These are phyloP conservation scores for Spencermartinsiella ligniputridi DNA, from an alignment of 1,139 yeast genomes.

Conservation along the genomic window DNA sequence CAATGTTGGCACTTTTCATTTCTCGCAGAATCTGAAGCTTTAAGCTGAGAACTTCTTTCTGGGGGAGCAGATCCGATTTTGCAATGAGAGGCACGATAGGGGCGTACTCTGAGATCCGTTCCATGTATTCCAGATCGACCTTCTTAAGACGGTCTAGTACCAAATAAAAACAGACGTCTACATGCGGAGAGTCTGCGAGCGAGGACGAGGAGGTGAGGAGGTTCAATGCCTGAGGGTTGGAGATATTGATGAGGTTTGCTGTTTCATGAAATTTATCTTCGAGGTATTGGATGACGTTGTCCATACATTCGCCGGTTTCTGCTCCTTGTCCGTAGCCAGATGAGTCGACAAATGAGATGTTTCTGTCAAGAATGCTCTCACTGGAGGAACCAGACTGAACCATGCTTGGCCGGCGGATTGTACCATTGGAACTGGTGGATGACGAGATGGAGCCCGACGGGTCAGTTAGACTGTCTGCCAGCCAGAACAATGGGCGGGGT, in stretches of 20 bases:
- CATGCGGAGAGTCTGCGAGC: conserved; percentile 27
- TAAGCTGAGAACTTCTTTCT: conserved; percentile 17
- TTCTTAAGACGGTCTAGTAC: conserved; percentile 20
- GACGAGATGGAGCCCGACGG: background rate
- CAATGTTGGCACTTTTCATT: conserved; percentile 18
- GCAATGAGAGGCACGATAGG: conserved; percentile 32
- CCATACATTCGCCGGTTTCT: conserved; percentile 18
- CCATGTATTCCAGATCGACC: conserved; percentile 26
- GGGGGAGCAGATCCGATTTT: conserved; percentile 21
- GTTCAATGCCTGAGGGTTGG: conserved; percentile 24
- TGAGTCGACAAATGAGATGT: conserved; percentile 28
- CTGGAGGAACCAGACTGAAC: conserved; percentile 2
- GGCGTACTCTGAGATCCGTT: conserved; percentile 20
- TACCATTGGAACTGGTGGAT: background rate
- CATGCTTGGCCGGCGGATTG: background rate
- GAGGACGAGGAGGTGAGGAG: conserved; percentile 27
- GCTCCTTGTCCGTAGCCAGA: conserved; percentile 20
- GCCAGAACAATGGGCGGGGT: conserved; percentile 24
- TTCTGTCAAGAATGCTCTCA: conserved; percentile 22
- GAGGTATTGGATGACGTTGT: conserved; percentile 23
- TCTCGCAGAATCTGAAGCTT: conserved; percentile 23
- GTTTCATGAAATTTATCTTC: conserved; percentile 27
- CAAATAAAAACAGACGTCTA: conserved; percentile 31
- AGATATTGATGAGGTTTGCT: conserved; percentile 27
- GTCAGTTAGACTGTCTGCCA: conserved; percentile 6